Evolutionary conservation across 225 moss, liverwort and hornwort species (phyloP).

Genomic region (Climacium dendroides): DNA sequence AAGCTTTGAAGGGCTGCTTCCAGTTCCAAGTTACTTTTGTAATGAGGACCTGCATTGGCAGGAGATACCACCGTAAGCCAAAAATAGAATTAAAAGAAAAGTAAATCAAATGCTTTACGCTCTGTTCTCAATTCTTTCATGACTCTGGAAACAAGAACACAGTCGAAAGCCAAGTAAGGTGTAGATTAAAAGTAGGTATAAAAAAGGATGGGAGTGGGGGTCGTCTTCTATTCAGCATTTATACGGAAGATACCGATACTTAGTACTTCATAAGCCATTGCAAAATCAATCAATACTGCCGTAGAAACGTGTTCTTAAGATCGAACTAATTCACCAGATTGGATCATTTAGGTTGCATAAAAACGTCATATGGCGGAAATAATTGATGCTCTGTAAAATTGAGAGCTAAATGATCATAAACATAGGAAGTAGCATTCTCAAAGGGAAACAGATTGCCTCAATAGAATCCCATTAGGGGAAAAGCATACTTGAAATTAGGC

Average conservation of each 20-base stretch:
- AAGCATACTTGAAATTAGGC: background rate
- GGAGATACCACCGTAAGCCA: background rate
- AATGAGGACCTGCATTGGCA: background rate
- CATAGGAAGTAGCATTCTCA: background rate
- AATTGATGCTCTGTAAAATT: background rate
- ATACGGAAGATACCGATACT: background rate
- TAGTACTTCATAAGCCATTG: background rate
- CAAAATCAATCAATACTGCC: background rate
- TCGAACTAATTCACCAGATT: background rate
- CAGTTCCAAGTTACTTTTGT: constrained; percentile 34
- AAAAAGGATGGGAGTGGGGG: background rate
- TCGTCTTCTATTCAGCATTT: background rate
- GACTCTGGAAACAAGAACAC: background rate
- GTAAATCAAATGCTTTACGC: background rate
- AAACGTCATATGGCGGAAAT: background rate
- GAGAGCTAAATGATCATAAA: background rate
- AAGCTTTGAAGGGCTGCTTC: constrained; percentile 48
- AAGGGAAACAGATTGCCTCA: background rate
- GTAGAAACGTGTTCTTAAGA: background rate
- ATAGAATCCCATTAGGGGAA: background rate
- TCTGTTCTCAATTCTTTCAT: background rate
- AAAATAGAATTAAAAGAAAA: background rate
- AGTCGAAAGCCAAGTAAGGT: background rate
- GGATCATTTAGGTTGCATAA: background rate
- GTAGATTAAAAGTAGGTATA: background rate